Conservation (phyloP, 768 basidiomycete genomes). For the Boletus vinaceobasis region DNA sequence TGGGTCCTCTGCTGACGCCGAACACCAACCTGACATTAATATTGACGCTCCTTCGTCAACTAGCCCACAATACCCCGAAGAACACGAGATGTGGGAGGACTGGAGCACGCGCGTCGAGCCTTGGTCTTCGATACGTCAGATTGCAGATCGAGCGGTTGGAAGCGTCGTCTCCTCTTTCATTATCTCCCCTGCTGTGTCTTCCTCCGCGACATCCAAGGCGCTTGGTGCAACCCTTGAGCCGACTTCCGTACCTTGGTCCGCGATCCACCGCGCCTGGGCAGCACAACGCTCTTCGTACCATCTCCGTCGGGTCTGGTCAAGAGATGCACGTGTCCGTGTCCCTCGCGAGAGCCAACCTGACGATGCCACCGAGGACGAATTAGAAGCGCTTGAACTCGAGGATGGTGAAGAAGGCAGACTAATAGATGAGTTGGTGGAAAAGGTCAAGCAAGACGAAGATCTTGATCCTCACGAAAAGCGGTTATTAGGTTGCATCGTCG, state of each 20-base stretch:
- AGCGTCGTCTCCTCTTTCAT: slow-evolving; percentile 44
- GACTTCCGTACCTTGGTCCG: slow-evolving; percentile 64
- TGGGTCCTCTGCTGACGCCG: slow-evolving; percentile 15
- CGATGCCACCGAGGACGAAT: slow-evolving; percentile 31
- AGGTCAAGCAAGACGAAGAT: slow-evolving; percentile 67
- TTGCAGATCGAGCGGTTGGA: slow-evolving; percentile 76
- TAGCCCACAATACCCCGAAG: slow-evolving; percentile 15
- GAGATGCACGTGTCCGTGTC: slow-evolving; percentile 40
- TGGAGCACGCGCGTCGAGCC: slow-evolving; percentile 70
- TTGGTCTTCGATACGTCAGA: slow-evolving; percentile 67
- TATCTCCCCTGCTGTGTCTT: slow-evolving; percentile 5
- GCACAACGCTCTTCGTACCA: slow-evolving; percentile 48
- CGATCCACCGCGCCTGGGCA: slow-evolving; percentile 64
- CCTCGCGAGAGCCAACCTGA: slow-evolving; percentile 36
- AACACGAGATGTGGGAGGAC: slow-evolving; percentile 46
- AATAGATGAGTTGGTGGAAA: slow-evolving; percentile 72
- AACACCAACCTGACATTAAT: background rate
- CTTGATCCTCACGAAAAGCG: slow-evolving; percentile 81
- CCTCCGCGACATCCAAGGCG: slow-evolving; percentile 19
- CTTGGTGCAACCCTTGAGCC: slow-evolving; percentile 34
- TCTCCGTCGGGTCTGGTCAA: slow-evolving; percentile 59
- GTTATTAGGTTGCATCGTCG: slow-evolving; percentile 81
- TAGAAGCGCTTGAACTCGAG: slow-evolving; percentile 32
- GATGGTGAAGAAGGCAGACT: slow-evolving; percentile 23
- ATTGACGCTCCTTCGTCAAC: background rate